Conservation (phyloP, 805 yeast genomes). For the Starmera dryadoides region DNA sequence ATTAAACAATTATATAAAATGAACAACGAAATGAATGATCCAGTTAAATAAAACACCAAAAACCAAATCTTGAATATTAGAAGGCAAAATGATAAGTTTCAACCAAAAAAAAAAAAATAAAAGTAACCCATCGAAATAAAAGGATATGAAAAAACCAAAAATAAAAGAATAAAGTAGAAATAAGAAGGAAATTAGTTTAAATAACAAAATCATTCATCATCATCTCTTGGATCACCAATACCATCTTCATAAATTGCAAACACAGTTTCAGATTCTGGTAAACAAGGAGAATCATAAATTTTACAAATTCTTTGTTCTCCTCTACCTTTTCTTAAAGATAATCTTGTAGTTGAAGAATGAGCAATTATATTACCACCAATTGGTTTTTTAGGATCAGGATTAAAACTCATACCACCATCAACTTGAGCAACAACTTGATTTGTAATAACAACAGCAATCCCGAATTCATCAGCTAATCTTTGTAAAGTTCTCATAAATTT, state of each 20-base stretch:
- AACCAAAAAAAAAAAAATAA: too few species aligned
- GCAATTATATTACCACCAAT: conserved; percentile 98
- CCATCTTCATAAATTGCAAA: conserved; percentile 97
- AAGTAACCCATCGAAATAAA: too few species aligned
- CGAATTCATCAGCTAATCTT: conserved; percentile 93
- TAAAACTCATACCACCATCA: conserved; percentile 74
- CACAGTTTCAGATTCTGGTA: conserved; percentile 91
- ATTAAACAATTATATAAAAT: too few species aligned
- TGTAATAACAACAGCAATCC: conserved; percentile 91
- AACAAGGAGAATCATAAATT: conserved; percentile 92
- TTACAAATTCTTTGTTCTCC: conserved; percentile 92
- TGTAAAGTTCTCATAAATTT: conserved; percentile 87
- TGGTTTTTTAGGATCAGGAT: conserved; percentile 97
- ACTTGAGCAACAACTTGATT: conserved; percentile 98
- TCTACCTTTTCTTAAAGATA: conserved; percentile 83
- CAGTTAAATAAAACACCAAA: too few species aligned
- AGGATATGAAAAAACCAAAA: too few species aligned
- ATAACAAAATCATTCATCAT: conserved; percentile 15
- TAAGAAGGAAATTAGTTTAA: neutral
- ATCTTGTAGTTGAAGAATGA: conserved; percentile 90
- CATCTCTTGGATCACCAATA: conserved; percentile 86
- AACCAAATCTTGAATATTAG: too few species aligned
- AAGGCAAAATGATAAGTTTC: too few species aligned
- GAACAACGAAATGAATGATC: too few species aligned
- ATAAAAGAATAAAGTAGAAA: neutral